phyloP scores from a whole-genome alignment of 805 yeast species.

The Starmerella riodocensis region DNA sequence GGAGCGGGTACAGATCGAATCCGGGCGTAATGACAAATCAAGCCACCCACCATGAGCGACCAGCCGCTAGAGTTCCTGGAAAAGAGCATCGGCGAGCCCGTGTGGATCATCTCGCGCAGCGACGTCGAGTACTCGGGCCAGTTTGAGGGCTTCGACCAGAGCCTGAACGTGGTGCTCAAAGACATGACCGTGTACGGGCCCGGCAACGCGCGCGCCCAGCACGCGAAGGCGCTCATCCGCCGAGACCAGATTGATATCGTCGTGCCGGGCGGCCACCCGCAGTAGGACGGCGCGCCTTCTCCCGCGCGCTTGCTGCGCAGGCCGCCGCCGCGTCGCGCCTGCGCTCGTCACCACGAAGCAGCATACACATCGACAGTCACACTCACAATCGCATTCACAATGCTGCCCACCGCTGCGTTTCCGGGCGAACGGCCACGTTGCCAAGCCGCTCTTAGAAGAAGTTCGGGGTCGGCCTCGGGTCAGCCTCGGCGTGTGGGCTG shows the following conservation, averaged over 20 bases:
- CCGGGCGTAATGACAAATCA: background rate
- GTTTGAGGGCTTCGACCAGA: conserved; percentile 86
- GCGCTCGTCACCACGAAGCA: too few relatives aligned
- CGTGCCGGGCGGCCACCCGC: conserved; percentile 23
- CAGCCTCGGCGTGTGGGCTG: too few relatives aligned
- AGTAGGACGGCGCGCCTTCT: background rate
- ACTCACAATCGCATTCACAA: too few relatives aligned
- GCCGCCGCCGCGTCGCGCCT: too few relatives aligned
- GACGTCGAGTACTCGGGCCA: conserved; percentile 78
- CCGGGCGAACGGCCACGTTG: too few relatives aligned
- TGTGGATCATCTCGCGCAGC: conserved; percentile 55
- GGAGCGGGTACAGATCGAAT: background rate
- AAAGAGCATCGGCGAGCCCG: conserved; percentile 65
- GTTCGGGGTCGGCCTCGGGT: too few relatives aligned
- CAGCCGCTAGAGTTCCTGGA: conserved; percentile 80
- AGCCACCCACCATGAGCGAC: conserved; percentile 4
- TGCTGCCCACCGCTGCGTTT: too few relatives aligned
- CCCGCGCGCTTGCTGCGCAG: too few relatives aligned
- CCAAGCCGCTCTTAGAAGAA: too few relatives aligned
- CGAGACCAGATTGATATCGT: conserved; percentile 32
- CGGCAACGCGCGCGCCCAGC: conserved; percentile 21
- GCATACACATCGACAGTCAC: too few relatives aligned
- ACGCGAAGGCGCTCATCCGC: conserved; percentile 29
- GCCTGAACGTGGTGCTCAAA: conserved; percentile 71
- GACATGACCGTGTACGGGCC: conserved; percentile 52